phyloP scores from a whole-genome alignment of 176 grass and related monocot genomes.

The Panicum miliaceum region DNA sequence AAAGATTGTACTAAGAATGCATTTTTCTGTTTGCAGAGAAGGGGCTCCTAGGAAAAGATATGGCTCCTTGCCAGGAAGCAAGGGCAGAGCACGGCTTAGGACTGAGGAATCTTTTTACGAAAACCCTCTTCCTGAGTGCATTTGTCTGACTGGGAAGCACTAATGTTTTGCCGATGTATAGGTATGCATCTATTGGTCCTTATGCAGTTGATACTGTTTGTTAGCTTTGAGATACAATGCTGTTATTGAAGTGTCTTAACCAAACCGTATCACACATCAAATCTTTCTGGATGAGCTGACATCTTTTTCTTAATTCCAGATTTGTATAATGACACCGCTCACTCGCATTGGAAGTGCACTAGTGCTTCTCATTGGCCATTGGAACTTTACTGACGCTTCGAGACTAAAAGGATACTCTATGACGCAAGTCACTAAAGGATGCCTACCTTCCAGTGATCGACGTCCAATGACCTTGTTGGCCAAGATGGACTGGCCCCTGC shows the following conservation, averaged over 20 bases:
- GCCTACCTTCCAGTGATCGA: background rate
- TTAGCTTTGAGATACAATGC: slow-evolving; percentile 27
- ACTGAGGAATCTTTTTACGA: slow-evolving; percentile 94
- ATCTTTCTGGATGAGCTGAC: slow-evolving; percentile 4
- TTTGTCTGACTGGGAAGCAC: slow-evolving; percentile 65
- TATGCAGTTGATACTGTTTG: background rate
- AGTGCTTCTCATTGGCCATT: background rate
- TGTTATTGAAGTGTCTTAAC: background rate
- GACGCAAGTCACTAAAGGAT: background rate
- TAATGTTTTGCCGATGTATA: slow-evolving; percentile 44
- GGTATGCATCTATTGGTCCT: slow-evolving; percentile 29
- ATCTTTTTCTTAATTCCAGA: slow-evolving; percentile 34
- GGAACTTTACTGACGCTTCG: background rate
- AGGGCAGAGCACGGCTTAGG: slow-evolving; percentile 79
- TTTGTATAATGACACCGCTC: background rate
- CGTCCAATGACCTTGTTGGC: slow-evolving; percentile 8
- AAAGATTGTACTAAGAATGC: slow-evolving; percentile 22
- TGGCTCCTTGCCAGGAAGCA: slow-evolving; percentile 74
- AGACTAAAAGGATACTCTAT: background rate
- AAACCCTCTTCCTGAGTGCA: slow-evolving; percentile 92
- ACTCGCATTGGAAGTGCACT: background rate
- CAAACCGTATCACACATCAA: slow-evolving; percentile 15
- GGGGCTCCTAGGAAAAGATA: slow-evolving; percentile 90
- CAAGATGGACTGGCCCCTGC: background rate
- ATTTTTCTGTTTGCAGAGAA: slow-evolving; percentile 60